Conservation (phyloP, 2,329 filamentous ascomycete genomes). For the Colletotrichum godetiae region DNA sequence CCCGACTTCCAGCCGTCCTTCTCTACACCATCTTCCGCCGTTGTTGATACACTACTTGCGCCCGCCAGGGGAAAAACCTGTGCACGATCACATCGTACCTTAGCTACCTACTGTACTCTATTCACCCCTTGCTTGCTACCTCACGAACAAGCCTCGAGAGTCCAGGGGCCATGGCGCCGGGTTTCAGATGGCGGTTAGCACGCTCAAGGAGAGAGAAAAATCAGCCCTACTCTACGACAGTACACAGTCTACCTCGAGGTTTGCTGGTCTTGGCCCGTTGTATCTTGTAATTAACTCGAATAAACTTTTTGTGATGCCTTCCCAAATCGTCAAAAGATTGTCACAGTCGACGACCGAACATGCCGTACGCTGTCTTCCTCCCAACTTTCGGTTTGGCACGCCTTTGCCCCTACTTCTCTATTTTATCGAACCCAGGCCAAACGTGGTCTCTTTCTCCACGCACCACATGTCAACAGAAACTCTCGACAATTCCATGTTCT, state of each 20-base stretch:
- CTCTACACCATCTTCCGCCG: background rate
- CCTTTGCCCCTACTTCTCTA: background rate
- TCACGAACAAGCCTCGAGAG: background rate
- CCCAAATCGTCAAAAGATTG: constrained; percentile 22
- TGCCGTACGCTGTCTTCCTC: background rate
- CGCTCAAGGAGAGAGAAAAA: background rate
- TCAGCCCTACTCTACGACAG: background rate
- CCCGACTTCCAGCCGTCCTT: background rate
- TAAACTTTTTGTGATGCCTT: constrained; percentile 26
- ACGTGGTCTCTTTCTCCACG: background rate
- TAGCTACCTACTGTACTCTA: too few species aligned
- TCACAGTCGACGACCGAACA: constrained; percentile 18
- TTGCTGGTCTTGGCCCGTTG: constrained; percentile 3
- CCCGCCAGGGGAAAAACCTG: background rate
- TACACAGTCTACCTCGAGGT: background rate
- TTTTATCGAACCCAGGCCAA: background rate
- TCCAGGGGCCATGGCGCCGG: constrained; percentile 7
- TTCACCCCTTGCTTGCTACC: background rate
- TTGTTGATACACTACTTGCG: background rate
- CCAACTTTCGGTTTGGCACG: background rate
- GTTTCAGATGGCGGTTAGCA: constrained; percentile 21
- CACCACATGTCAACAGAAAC: constrained; percentile 8
- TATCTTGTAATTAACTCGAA: background rate
- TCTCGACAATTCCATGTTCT: background rate
- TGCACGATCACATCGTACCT: background rate